Base-by-base conservation (phyloP, 1,139 yeast species). In the Citeromyces hawaiiensis region DNA sequence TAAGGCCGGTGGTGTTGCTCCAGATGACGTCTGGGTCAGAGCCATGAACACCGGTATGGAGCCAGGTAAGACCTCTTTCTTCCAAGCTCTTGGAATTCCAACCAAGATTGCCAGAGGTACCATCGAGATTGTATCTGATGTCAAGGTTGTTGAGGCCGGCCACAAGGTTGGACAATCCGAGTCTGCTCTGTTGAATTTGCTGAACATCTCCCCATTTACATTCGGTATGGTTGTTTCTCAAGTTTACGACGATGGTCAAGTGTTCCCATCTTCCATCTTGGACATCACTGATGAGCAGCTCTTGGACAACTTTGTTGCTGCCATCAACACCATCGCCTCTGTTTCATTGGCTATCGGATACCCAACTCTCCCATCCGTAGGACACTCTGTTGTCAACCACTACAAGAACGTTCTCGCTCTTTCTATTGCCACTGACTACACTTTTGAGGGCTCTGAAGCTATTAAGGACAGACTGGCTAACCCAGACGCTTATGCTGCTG, bases 81-180 rank as follows among this genome's bases (percentile, higher is more conserved):
- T 91, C 97, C 99, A 91, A 81, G 98, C 99, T 66, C 82, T 91
- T 63, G 97, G 97, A 85, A 96, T 91, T 63, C 98, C 98, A 79
- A 91, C 99, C 85, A 91, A 91, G 93, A 91, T 91, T 87, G 93
- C 96, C 72, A 88, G 99, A 83, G 99, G 99, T 91, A 86, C 96
- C 72, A 91, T 91, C 82, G 99, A 91, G 76, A 91, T 91, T 72
- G 88, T 86, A 68, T 72, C 83, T 57, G 98, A 93, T 65, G 95
- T 91, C 63, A 85, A 85, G 77, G 96, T 91, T 65, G 95, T 88
- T 63, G 77, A 71, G 52, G 76, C 81, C 50, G 85, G 85, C 61
- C 63, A 63, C 65, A 86, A 72, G 72, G 98, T 91, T 61, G 99
- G 99, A 76, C 95, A 94, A 59, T 91, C 98, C 61, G 99, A 91